Conservation (phyloP, 169 alveolate genomes). For the Eimeria necatrix region DNA sequence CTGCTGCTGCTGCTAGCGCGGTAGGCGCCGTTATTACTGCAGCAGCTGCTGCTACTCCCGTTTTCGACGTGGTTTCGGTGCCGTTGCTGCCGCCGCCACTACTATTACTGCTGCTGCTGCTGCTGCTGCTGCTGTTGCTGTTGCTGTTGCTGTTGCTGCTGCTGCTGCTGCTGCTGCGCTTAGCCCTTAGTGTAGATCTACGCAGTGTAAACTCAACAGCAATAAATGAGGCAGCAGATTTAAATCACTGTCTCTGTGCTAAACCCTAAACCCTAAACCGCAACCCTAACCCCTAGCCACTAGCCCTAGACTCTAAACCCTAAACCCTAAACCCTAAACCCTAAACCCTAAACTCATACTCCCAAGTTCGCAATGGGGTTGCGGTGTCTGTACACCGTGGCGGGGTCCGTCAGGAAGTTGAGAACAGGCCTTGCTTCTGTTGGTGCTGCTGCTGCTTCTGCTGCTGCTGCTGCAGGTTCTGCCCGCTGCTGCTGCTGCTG, state of each 20-base stretch:
- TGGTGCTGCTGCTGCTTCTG: background rate
- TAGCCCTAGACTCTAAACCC: too few species aligned
- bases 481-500: too few species aligned
- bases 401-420: background rate
- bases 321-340: too few species aligned
- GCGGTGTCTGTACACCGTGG: background rate
- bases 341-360: too few species aligned
- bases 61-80: background rate
- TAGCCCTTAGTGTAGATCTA: background rate
- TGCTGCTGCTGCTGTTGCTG: background rate
- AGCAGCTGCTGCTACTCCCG: background rate
- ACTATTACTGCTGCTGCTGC: conserved; percentile 11
- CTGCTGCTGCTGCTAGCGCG: conserved; percentile 8
- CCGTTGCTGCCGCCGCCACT: background rate
- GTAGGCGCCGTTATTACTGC: background rate
- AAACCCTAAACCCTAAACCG: conserved; percentile 1
- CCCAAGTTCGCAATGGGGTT: background rate
- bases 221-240: background rate
- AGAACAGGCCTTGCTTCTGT: too few species aligned
- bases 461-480: too few species aligned
- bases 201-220: background rate
- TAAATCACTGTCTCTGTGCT: background rate
- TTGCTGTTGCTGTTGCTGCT: background rate
- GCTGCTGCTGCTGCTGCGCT: background rate
- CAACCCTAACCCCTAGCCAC: too few species aligned